Evolutionary conservation across 2,329 filamentous ascomycete genomes (phyloP).

Genomic region (Cladorrhinum sp.): DNA sequence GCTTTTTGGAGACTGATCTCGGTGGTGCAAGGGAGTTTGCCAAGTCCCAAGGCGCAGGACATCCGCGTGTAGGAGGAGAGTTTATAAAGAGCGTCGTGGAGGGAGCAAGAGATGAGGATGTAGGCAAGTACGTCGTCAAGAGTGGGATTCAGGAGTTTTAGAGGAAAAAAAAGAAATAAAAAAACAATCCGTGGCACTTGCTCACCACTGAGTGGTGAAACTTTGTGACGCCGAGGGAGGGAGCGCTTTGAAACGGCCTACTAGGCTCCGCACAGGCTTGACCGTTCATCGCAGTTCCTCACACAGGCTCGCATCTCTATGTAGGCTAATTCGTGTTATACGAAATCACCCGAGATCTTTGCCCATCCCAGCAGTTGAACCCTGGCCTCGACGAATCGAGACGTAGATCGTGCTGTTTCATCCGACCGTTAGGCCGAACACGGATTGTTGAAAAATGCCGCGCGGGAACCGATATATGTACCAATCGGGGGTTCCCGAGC

Average conservation of each 20-base stretch:
- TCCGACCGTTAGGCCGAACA: background rate
- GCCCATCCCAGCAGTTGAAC: background rate
- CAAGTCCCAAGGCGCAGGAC: conserved; percentile 34
- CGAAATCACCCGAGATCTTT: background rate
- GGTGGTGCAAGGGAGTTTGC: conserved; percentile 28
- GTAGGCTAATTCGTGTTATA: background rate
- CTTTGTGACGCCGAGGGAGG: background rate
- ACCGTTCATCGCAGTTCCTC: background rate
- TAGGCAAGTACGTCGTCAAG: background rate
- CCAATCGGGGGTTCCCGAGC: background rate
- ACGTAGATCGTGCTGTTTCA: background rate
- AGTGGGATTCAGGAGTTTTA: conserved; percentile 28
- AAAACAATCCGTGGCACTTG: background rate
- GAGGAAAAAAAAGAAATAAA: background rate
- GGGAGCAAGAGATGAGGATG: too few relatives aligned
- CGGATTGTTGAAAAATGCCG: background rate
- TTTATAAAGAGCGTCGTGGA: conserved; percentile 29
- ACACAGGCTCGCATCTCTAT: background rate
- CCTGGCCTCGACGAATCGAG: background rate
- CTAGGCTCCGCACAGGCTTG: background rate
- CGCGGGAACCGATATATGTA: background rate
- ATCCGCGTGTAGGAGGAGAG: conserved; percentile 37
- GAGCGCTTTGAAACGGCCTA: background rate
- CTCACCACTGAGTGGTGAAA: background rate
- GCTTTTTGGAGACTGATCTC: conserved; percentile 17